Evolutionary conservation across 495 filamentous ascomycete species (phyloP), one percentile per base, ranked within the genome.

Genomic region (Xylaria longipes): DNA sequence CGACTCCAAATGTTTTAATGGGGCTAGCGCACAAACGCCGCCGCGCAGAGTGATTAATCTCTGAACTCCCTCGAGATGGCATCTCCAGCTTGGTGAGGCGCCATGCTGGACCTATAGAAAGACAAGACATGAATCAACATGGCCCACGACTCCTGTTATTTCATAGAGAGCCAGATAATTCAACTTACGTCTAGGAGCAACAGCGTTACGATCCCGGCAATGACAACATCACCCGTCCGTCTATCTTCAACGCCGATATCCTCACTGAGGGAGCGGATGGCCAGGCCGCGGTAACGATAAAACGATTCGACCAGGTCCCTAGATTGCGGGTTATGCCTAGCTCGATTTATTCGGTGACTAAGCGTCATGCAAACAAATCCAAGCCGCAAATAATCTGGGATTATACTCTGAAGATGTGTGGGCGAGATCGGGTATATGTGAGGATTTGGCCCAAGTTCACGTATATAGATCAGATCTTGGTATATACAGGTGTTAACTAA

Each of bases 401-500:
- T 29, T 8, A 67, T 72, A 27, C 64, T 41, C 45, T 68, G 73
- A 11, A 82, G 31, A 11, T 76, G 67, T 17, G 39, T 60, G n/a
- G 77, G 63, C 0, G 77, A 71, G 58, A 82, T 67, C 0, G 22
- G 73, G 52, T 77, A 82, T 57, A 82, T 69, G 45, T 70, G 70
- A 60, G 78, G 72, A 56, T 78, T 79, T 54, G 48, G 60, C 15
- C 80, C 78, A n/a, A 82, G 76, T 41, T 74, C 73, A 12, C 69
- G 48, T 29, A 75, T 69, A 6, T 73, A 73, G n/a, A 64, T 5
- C 1, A 81, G 68, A 39, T 78, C 76, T 22, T 65, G 74, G 60
- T 76, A 79, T 54, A 82, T 80, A 62, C 75, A 77, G 33, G 73
- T 60, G 39, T 82, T 81, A 57, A 73, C 80, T 82, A 67, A 52